Evolutionary conservation across 2,329 filamentous ascomycete species (phyloP).

Genomic region (Clonostachys rhizophaga): DNA sequence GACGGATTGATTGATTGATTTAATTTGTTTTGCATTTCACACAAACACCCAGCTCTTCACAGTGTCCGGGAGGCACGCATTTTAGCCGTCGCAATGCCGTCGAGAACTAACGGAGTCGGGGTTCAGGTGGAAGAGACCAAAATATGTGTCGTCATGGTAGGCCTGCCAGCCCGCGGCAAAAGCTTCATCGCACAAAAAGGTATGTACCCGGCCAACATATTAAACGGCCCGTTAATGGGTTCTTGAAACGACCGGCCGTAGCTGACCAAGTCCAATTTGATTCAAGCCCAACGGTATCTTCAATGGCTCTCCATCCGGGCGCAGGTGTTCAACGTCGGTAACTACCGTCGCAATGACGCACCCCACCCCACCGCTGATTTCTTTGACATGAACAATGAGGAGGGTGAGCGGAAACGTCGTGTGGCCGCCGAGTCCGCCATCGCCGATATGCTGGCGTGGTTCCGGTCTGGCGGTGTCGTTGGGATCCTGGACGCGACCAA

Average conservation of each 20-base stretch:
- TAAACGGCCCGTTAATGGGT: no score
- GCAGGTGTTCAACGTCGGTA: constrained; percentile 95
- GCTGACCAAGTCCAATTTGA: constrained; percentile 5
- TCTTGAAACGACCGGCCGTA: not conserved
- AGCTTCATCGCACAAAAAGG: constrained; percentile 97
- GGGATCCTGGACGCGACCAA: constrained; percentile 97
- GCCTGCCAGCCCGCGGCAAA: constrained; percentile 91
- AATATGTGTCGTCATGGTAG: constrained; percentile 99
- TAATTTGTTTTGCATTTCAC: no score
- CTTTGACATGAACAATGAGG: constrained; percentile 85
- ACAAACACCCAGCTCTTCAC: no score
- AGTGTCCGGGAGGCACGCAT: no score
- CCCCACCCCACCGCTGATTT: constrained; percentile 91
- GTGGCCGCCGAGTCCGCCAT: constrained; percentile 91
- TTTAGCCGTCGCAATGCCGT: not conserved
- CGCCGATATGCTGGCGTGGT: constrained; percentile 92
- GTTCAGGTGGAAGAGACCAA: constrained; percentile 92
- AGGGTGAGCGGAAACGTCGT: constrained; percentile 83
- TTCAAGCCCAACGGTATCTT: constrained; percentile 80
- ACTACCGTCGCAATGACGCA: constrained; percentile 84
- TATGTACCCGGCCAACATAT: constrained; percentile 30
- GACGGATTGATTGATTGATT: no score
- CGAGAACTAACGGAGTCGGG: constrained; percentile 57
- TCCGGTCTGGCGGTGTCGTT: constrained; percentile 79
- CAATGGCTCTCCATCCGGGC: constrained; percentile 94